phyloP scores from a whole-genome alignment of 352 stramenopile species.

The Phytophthora sojae region DNA sequence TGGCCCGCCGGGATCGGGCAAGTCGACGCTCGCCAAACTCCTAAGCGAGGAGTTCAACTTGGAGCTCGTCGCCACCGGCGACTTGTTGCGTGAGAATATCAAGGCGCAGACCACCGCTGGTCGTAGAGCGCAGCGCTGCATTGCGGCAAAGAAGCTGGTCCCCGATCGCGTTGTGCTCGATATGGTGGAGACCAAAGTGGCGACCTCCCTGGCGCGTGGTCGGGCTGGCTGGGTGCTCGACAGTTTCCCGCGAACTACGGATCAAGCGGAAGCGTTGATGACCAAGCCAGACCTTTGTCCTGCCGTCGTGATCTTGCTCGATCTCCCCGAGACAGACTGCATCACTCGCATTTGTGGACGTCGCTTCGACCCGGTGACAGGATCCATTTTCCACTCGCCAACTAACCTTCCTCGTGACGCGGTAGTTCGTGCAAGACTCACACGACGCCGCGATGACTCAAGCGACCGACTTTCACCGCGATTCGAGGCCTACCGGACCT shows the following conservation, averaged over 20 bases:
- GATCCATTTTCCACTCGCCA: slow-evolving; percentile 68
- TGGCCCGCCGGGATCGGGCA: slow-evolving; percentile 68
- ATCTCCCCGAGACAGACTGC: slow-evolving; percentile 59
- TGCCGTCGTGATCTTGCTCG: slow-evolving; percentile 62
- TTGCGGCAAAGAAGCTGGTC: slow-evolving; percentile 67
- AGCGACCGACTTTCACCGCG: slow-evolving; percentile 62
- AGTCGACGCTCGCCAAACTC: slow-evolving; percentile 72
- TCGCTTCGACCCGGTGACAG: slow-evolving; percentile 67
- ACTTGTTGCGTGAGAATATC: slow-evolving; percentile 81
- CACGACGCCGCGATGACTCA: slow-evolving; percentile 62
- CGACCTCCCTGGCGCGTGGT: slow-evolving; percentile 35
- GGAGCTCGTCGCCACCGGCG: slow-evolving; percentile 68
- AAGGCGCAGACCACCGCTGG: slow-evolving; percentile 59
- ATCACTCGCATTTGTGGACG: slow-evolving; percentile 57
- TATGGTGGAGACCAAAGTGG: slow-evolving; percentile 75
- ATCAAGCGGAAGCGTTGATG: slow-evolving; percentile 61
- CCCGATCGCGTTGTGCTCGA: slow-evolving; percentile 79
- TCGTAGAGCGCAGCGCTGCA: slow-evolving; percentile 70
- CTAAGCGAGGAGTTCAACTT: slow-evolving; percentile 67
- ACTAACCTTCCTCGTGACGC: slow-evolving; percentile 49
- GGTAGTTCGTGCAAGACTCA: slow-evolving; percentile 59
- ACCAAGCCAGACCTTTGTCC: slow-evolving; percentile 54
- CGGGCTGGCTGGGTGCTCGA: slow-evolving; percentile 73
- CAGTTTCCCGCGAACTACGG: slow-evolving; percentile 71
- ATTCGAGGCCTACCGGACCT: slow-evolving; percentile 70